Evolutionary conservation across 441 rosid genomes (phyloP), one percentile per base, ranked within the genome.

Genomic region (Pelargonium fulgidum): DNA sequence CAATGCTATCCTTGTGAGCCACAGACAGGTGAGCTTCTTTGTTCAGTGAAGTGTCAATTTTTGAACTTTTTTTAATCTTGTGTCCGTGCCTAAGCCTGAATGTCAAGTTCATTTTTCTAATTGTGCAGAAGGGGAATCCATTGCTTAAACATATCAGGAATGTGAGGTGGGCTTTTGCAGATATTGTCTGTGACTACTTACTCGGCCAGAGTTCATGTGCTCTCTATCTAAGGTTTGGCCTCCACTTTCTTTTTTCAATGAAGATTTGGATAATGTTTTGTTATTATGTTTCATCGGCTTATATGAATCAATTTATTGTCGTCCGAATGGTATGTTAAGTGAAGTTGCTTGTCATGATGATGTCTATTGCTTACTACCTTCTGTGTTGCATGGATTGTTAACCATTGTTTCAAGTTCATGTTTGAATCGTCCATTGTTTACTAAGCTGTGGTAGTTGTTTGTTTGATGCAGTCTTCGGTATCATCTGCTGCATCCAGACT

Each of bases 401-500:
- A 19, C 68, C 26, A 11, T 5, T 22, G 52, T n/a, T 10, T 41
- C 2, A 12, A 58, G 13, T 58, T 19, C 48, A 44, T 44, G 48
- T 11, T 44, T 8, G 48, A 44, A 10, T 11, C 2, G 48, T 44
- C 7, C 48, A 44, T 44, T 44, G 13, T 44, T 7, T 44, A 44
- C 48, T 44, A 56, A 8, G 19, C 8, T 7, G 24, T 42, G 54
- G 24, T 65, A 1, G 16, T 64, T 52, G 13, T 66, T 44, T 17
- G 36, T 75, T 75, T 65, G 17, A 29, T 88, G 75, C 81, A 89
- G 98, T 78, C 89, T 93, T 68, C 82, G 97, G 33, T 93, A 93
- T 77, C 98, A 93, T 87, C 78, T 93, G 17, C 80, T 91, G 67
- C 98, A 93, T 76, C 89, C 96, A 8, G 99, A 94, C 74, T 94